A percentile compares a stretch with the other conserved stretches of the same genome.
Conservation (phyloP, 805 yeast genomes). For the Saccharomyces eubayanus region DNA sequence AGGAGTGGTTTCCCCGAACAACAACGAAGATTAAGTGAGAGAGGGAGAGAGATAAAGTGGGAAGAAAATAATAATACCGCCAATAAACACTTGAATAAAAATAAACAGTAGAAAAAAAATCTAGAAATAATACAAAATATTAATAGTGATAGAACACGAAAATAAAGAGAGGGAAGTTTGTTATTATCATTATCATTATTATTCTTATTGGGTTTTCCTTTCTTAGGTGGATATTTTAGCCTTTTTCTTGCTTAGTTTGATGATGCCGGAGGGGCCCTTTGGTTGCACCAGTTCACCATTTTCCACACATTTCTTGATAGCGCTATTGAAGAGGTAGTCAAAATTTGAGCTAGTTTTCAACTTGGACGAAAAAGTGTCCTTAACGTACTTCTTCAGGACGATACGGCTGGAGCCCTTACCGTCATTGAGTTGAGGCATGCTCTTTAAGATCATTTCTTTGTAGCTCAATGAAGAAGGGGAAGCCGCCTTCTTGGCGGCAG, state of each 20-base stretch:
- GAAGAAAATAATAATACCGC: not conserved
- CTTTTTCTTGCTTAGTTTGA: slow-evolving; percentile 20
- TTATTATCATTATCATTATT: not conserved
- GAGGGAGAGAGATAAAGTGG: not conserved
- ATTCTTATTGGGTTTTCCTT: not conserved
- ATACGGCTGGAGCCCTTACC: slow-evolving; percentile 81
- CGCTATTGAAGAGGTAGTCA: slow-evolving; percentile 59
- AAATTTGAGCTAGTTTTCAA: slow-evolving; percentile 51
- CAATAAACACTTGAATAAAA: not conserved
- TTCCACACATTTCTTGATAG: slow-evolving; percentile 74
- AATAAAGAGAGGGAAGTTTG: not conserved
- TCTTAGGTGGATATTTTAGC: slow-evolving; percentile 23
- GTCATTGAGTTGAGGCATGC: slow-evolving; percentile 63
- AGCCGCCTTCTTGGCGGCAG: slow-evolving; percentile 3
- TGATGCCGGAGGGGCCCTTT: slow-evolving; percentile 56
- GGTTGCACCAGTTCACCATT: slow-evolving; percentile 75
- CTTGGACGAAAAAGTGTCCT: slow-evolving; percentile 38
- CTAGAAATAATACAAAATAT: not conserved
- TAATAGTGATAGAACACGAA: not conserved
- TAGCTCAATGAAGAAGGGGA: slow-evolving; percentile 13
- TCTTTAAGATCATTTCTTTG: slow-evolving; percentile 38
- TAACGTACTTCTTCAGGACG: slow-evolving; percentile 76
- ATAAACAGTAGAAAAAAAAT: not conserved
- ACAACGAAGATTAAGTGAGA: not conserved
- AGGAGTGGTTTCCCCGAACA: not conserved